These are phyloP conservation scores for Ceratobasidium sp. DNA, from an alignment of 1,284 basidiomycete genomes.

Conservation along the genomic window DNA sequence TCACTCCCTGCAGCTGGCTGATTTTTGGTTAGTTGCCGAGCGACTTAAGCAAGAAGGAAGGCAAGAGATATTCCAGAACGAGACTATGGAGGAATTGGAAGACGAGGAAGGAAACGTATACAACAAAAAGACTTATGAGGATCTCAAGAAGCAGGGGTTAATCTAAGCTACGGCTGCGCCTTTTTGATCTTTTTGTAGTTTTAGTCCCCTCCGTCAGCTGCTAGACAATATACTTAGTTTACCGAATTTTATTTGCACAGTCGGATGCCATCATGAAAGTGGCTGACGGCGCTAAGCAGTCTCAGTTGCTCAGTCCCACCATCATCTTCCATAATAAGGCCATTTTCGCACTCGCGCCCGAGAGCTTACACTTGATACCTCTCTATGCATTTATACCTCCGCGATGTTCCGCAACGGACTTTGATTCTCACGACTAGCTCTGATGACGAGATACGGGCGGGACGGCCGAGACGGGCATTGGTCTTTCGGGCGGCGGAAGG, in stretches of 20 bases:
- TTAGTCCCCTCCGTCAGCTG: not conserved
- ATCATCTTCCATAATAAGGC: not conserved
- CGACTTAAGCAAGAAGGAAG: slow-evolving; percentile 95
- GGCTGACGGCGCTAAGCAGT: slow-evolving; percentile 20
- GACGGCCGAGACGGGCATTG: slow-evolving; percentile 71
- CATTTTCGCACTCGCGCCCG: not conserved
- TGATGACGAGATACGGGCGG: slow-evolving; percentile 69
- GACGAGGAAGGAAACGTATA: slow-evolving; percentile 98
- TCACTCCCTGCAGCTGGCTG: slow-evolving; percentile 22
- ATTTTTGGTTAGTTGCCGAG: slow-evolving; percentile 79
- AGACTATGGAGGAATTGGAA: slow-evolving; percentile 96
- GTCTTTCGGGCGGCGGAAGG: slow-evolving; percentile 76
- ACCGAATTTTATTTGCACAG: slow-evolving; percentile 6
- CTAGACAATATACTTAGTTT: not conserved
- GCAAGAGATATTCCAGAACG: slow-evolving; percentile 89
- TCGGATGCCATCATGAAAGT: slow-evolving; percentile 2
- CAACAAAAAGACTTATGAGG: slow-evolving; percentile 90
- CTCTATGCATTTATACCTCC: slow-evolving; percentile 77
- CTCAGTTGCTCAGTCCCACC: slow-evolving; percentile 28
- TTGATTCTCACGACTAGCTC: slow-evolving; percentile 78
- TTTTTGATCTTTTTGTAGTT: slow-evolving; percentile 11
- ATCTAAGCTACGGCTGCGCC: slow-evolving; percentile 64
- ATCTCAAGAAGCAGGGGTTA: slow-evolving; percentile 91
- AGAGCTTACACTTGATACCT: not conserved
- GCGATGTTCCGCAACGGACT: slow-evolving; percentile 69